Base-by-base conservation (phyloP, 1,284 basidiomycete species). In the Takashimella koratensis region DNA sequence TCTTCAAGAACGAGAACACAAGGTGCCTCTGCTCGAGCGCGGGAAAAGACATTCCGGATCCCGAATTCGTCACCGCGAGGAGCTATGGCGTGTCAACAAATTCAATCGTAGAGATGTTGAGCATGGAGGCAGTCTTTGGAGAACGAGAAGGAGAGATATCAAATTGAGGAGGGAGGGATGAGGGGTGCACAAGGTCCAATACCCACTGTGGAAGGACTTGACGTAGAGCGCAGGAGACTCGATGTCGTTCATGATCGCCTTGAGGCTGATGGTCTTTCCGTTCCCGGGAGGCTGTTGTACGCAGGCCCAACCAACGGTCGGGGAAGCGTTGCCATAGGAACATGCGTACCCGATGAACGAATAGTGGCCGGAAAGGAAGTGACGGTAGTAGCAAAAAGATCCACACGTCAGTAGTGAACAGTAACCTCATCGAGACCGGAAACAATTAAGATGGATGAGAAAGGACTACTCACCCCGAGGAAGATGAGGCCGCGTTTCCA, bases 201-300 rank as follows among this genome's bases (percentile, higher is more conserved):
- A 60, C 68, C 47, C 47, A 76, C 75, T 64, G 30, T 60, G 60
- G 57, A 80, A 77, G 2, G 76, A 75, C 66, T 86, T 88, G 62
- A 92, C 87, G 59, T 90, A 90, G 20, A 92, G 79, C 1, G 86
- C 82, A 2, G 80, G 79, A 78, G 60, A 80, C 12, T 57, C 60
- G 10, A 65, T 56, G 12, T 70, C 67, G 47, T 73, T 70, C 71
- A 77, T 75, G 50, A 76, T 69, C 0, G 75, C 76, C 70, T 90
- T 90, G 67, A 91, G 78, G 54, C 81, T 86, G 71, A 88, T 88
- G 0, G 88, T 90, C 74, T 90, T 90, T 3, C 88, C 88, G 57
- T 91, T 90, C 2, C 88, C 87, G 80, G 68, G 48, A 21, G 56
- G 65, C 61, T 66, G 40, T 19, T 6, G 45, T 54, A 22, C 56